Conservation (phyloP, 192 early-diverging fungal genomes). For the Coemansia sp. region DNA sequence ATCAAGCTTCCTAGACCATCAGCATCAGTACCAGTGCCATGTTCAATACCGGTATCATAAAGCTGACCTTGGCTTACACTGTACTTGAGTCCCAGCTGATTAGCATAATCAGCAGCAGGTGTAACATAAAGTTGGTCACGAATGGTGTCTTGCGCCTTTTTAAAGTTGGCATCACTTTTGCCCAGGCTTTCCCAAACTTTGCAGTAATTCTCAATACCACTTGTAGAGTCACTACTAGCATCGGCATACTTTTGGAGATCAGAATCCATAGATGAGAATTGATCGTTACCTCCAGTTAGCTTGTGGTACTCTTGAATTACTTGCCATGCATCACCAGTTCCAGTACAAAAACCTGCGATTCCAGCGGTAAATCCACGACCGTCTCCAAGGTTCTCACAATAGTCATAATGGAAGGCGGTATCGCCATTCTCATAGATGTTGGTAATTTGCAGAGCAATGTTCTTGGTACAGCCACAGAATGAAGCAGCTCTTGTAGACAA, state of each 20-base stretch:
- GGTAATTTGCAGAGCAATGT: no score
- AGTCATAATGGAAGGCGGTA: no score
- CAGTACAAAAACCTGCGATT: slow-evolving; percentile 54
- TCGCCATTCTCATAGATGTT: no score
- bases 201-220: slow-evolving; percentile 45
- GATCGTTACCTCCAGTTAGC: slow-evolving; percentile 19
- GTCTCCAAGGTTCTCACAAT: no score
- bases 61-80: slow-evolving; percentile 44
- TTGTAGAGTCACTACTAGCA: slow-evolving; percentile 7
- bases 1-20: slow-evolving; percentile 42
- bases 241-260: slow-evolving; percentile 14
- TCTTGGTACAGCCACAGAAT: no score
- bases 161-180: slow-evolving; percentile 25
- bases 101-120: slow-evolving; percentile 18
- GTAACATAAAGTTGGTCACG: slow-evolving; percentile 26
- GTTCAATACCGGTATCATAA: slow-evolving; percentile 54
- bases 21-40: slow-evolving; percentile 34
- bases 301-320: slow-evolving; percentile 22
- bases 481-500: no score
- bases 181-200: slow-evolving; percentile 40
- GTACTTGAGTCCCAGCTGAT: slow-evolving; percentile 23
- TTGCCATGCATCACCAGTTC: slow-evolving; percentile 23
- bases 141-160: slow-evolving; percentile 19
- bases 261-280: slow-evolving; percentile 34
- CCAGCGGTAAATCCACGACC: slow-evolving; percentile 51